phyloP scores from a whole-genome alignment of 1,284 basidiomycete species.

The Farysia itapuensis region DNA sequence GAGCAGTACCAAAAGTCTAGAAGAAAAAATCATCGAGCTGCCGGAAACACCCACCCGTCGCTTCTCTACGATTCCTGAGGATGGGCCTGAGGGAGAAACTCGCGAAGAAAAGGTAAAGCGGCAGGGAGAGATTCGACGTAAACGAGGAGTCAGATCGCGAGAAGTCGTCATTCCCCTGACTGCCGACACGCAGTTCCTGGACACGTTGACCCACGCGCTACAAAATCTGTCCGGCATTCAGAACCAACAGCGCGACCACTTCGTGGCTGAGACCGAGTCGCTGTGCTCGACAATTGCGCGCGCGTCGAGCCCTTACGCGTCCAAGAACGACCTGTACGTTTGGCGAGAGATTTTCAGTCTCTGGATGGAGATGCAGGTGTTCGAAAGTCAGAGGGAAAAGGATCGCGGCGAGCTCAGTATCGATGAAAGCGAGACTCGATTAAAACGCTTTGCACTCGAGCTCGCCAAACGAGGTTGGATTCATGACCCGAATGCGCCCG shows the following conservation, averaged over 20 bases:
- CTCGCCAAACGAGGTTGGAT: conserved; percentile 65
- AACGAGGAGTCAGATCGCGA: conserved; percentile 23
- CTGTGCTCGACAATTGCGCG: conserved; percentile 67
- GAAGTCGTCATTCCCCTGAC: conserved; percentile 74
- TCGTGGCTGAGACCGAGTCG: conserved; percentile 67
- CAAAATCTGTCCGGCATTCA: conserved; percentile 72
- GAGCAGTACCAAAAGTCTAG: conserved; percentile 31
- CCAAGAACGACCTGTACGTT: conserved; percentile 75
- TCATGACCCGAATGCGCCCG: conserved; percentile 21
- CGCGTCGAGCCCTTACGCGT: conserved; percentile 50
- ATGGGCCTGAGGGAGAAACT: conserved; percentile 34
- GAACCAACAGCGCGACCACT: conserved; percentile 67
- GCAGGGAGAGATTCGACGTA: conserved; percentile 26
- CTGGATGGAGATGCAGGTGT: conserved; percentile 84
- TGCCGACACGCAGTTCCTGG: conserved; percentile 80
- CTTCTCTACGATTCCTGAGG: conserved; percentile 29
- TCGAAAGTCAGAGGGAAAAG: conserved; percentile 76
- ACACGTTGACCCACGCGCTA: conserved; percentile 73
- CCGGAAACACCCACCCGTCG: conserved; percentile 10
- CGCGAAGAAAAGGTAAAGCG: conserved; percentile 27
- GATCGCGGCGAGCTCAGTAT: conserved; percentile 73
- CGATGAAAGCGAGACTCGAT: conserved; percentile 72
- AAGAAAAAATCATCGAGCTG: conserved; percentile 38
- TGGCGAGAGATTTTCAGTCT: conserved; percentile 90
- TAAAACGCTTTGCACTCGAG: conserved; percentile 72